Evolutionary conservation across 208 protist species (phyloP).

Genomic region (Leishmania arabica): DNA sequence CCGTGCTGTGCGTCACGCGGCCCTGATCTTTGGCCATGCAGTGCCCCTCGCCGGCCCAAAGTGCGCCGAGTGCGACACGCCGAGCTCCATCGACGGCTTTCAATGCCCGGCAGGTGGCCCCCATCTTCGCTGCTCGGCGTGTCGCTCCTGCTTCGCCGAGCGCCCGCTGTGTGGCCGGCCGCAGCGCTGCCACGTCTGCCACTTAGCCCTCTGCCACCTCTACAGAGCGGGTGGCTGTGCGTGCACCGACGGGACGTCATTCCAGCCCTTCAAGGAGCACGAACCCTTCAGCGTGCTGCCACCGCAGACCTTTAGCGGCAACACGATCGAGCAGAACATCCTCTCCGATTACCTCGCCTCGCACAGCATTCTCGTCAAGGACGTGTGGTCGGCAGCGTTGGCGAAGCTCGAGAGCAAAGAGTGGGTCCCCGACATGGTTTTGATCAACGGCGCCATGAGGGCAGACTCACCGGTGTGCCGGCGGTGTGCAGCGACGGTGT

Average conservation of each 20-base stretch:
- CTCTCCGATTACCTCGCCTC: slow-evolving; percentile 59
- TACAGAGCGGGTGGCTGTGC: slow-evolving; percentile 65
- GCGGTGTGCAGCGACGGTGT: slow-evolving; percentile 51
- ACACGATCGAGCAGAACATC: slow-evolving; percentile 74
- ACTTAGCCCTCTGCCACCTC: slow-evolving; percentile 67
- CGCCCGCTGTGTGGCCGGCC: slow-evolving; percentile 71
- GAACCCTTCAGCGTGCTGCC: slow-evolving; percentile 35
- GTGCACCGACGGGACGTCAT: neutral
- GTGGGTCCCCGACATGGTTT: slow-evolving; percentile 68
- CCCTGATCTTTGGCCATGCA: slow-evolving; percentile 5
- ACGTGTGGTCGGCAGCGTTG: slow-evolving; percentile 58
- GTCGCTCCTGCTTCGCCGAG: slow-evolving; percentile 59
- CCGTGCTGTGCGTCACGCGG: slow-evolving; percentile 2
- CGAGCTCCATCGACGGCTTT: slow-evolving; percentile 67
- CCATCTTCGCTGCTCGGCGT: slow-evolving; percentile 58
- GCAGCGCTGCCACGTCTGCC: slow-evolving; percentile 85
- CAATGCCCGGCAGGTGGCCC: slow-evolving; percentile 50
- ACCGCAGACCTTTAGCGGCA: slow-evolving; percentile 61
- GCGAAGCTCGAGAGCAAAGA: slow-evolving; percentile 38
- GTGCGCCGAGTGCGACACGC: slow-evolving; percentile 58
- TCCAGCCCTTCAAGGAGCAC: slow-evolving; percentile 31
- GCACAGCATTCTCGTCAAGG: slow-evolving; percentile 32
- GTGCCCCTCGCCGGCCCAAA: slow-evolving; percentile 13
- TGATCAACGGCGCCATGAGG: slow-evolving; percentile 48
- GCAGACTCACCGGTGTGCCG: slow-evolving; percentile 54